These are phyloP conservation scores for Aethionema arabicum DNA, from an alignment of 345 rosid species.

Conservation along the genomic window DNA sequence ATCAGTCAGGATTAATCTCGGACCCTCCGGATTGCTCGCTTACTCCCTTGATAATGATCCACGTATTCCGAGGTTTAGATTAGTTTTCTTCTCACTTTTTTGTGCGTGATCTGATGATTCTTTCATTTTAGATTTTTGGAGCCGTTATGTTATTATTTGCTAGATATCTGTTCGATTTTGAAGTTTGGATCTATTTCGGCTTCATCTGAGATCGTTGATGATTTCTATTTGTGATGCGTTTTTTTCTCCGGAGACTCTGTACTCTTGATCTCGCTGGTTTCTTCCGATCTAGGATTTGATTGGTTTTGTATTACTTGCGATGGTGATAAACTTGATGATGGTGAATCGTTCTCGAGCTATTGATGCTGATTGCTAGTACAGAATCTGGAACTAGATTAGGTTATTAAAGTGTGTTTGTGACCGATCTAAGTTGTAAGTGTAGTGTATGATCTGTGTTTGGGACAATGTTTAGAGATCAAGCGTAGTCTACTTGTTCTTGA, in stretches of 20 bases:
- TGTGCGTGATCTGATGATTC: constrained; percentile 21
- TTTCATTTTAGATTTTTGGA: constrained; percentile 4
- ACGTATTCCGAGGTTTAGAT: constrained; percentile 69
- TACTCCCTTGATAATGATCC: constrained; percentile 74
- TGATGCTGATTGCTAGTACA: not conserved
- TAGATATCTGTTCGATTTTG: not conserved
- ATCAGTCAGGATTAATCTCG: constrained; percentile 73
- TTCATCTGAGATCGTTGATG: not conserved
- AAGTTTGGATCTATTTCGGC: not conserved
- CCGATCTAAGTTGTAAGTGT: not conserved
- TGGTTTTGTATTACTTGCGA: not conserved
- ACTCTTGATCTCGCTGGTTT: constrained; percentile 17
- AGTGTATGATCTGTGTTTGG: not conserved
- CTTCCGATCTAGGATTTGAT: constrained; percentile 10
- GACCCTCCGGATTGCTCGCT: constrained; percentile 66
- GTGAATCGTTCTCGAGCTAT: not conserved
- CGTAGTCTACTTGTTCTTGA: not conserved
- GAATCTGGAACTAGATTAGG: not conserved
- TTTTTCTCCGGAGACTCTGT: not conserved
- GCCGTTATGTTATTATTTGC: not conserved
- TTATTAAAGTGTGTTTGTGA: not conserved
- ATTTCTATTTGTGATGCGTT: not conserved
- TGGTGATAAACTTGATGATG: not conserved
- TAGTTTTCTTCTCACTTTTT: not conserved
- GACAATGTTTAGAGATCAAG: not conserved